A percentile compares a stretch with the other conserved stretches of the same genome.
Conservation (phyloP, 1,284 basidiomycete species). For the Omphalotus olearius region DNA sequence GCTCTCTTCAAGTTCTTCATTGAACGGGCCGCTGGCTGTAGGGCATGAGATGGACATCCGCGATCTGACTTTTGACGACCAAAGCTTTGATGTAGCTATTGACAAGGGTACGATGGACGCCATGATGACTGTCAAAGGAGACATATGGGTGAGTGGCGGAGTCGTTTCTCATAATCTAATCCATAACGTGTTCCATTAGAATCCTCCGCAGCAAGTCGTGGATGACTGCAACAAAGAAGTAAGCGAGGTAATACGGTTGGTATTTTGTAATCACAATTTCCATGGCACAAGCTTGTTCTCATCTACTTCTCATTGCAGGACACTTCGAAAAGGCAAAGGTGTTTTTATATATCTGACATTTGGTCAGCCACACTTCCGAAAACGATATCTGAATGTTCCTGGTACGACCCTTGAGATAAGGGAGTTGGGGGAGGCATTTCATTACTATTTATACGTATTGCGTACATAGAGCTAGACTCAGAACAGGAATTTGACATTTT, state of each 20-base stretch:
- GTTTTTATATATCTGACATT: conserved; percentile 85
- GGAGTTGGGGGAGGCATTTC: conserved; percentile 74
- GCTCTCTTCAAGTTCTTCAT: background rate
- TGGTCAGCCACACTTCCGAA: conserved; percentile 89
- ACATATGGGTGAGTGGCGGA: conserved; percentile 76
- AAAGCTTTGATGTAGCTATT: conserved; percentile 79
- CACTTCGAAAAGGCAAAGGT: conserved; percentile 56
- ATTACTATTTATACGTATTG: conserved; percentile 78
- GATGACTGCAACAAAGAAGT: conserved; percentile 79
- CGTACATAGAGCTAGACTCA: conserved; percentile 30
- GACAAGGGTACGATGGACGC: conserved; percentile 97
- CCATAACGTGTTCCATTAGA: conserved; percentile 38
- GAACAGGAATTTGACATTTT: conserved; percentile 86
- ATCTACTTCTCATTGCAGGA: conserved; percentile 33
- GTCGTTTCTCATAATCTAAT: background rate
- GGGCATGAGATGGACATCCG: conserved; percentile 90
- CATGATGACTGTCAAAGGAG: conserved; percentile 85
- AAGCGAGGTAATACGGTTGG: conserved; percentile 73
- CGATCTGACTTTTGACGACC: conserved; percentile 60
- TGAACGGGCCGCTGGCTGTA: conserved; percentile 24
- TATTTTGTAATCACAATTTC: background rate
- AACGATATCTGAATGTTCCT: conserved; percentile 55
- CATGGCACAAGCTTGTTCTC: too few species aligned
- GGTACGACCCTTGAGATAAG: conserved; percentile 60
- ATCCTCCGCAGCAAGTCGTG: conserved; percentile 77